Percentiles rank a stretch among this genome's conserved stretches.
phyloP scores from a whole-genome alignment of 225 moss, liverwort and hornwort species.

The Ulota crispa region DNA sequence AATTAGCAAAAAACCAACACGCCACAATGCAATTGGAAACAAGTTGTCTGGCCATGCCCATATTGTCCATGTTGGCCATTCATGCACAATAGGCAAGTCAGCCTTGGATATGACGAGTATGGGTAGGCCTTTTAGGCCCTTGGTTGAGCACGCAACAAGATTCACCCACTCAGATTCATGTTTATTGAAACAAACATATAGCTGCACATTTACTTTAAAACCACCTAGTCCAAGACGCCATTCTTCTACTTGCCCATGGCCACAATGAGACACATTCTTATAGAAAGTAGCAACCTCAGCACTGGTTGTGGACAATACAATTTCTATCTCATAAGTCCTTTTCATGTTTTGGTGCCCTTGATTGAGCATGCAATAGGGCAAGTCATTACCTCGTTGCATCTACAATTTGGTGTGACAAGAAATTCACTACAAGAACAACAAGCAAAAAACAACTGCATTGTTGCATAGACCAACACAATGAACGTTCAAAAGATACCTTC shows the following conservation, averaged over 20 bases:
- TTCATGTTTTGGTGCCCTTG: too few species aligned
- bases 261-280: background rate
- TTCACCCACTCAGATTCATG: background rate
- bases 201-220: background rate
- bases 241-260: background rate
- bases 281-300: background rate
- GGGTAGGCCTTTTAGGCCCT: background rate
- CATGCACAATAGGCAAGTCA: background rate
- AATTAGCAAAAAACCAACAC: background rate
- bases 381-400: too few species aligned
- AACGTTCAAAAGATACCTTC: slow-evolving; percentile 20
- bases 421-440: too few species aligned
- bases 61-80: background rate
- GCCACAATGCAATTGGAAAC: background rate
- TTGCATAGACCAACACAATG: background rate
- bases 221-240: background rate
- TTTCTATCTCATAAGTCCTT: background rate
- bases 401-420: too few species aligned
- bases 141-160: background rate
- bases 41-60: background rate
- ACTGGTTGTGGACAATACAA: background rate
- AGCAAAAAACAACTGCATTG: too few species aligned
- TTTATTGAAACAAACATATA: background rate
- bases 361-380: too few species aligned
- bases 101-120: background rate